Conservation (phyloP, 192 early-diverging fungal species). For the Podila minutissima region DNA sequence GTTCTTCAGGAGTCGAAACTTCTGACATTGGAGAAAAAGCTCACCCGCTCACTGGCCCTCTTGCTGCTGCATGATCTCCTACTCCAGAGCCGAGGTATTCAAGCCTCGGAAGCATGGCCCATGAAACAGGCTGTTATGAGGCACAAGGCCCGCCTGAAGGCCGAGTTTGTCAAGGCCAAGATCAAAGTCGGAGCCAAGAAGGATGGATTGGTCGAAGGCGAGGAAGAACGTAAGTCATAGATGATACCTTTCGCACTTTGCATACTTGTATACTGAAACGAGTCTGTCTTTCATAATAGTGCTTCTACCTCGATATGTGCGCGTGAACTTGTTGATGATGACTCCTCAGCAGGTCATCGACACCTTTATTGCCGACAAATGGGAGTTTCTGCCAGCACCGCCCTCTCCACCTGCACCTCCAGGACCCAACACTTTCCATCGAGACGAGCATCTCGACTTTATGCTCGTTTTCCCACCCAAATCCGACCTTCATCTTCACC, state of each 20-base stretch:
- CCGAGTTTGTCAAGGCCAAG: conserved; percentile 83
- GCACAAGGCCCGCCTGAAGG: conserved; percentile 74
- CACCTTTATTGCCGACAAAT: conserved; percentile 26
- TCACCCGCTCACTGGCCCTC: conserved; percentile 58
- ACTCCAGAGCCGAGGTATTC: conserved; percentile 79
- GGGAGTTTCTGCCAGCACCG: conserved; percentile 23
- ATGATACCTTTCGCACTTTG: not conserved
- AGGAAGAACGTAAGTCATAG: conserved; percentile 58
- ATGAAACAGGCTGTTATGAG: conserved; percentile 74
- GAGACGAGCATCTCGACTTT: conserved; percentile 84
- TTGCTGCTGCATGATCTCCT: conserved; percentile 90
- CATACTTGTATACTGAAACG: not conserved
- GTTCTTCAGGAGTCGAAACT: conserved; percentile 63
- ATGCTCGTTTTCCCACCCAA: conserved; percentile 87
- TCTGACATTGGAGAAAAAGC: conserved; percentile 59
- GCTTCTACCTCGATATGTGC: conserved; percentile 82
- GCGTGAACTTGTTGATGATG: conserved; percentile 86
- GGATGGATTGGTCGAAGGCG: conserved; percentile 66
- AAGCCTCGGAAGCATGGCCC: conserved; percentile 61
- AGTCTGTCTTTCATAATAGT: conserved; percentile 34
- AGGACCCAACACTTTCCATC: conserved; percentile 53
- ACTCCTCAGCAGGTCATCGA: conserved; percentile 76
- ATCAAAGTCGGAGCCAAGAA: conserved; percentile 68
- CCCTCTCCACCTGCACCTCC: conserved; percentile 28
- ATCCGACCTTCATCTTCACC: conserved; percentile 90